Conservation (phyloP, 495 filamentous ascomycete genomes). For the Penicillium flavigenum region DNA sequence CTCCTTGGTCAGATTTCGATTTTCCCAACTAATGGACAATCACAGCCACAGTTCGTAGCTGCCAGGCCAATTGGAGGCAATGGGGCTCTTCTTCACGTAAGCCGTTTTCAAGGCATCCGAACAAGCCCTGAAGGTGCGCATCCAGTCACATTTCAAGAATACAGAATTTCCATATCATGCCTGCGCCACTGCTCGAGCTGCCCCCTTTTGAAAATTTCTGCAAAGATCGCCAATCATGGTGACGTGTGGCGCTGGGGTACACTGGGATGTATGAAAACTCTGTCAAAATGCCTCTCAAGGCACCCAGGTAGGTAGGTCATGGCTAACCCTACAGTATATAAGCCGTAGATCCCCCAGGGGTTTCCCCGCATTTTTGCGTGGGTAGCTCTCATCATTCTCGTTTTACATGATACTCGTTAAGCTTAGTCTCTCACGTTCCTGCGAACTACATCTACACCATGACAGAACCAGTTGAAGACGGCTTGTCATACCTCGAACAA, state of each 20-base stretch:
- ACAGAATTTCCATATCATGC: background rate
- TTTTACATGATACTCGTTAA: background rate
- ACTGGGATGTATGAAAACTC: background rate
- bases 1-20: conserved; percentile 1
- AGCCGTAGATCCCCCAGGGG: background rate
- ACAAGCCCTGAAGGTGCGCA: background rate
- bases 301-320: conserved; percentile 2
- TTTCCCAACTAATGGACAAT: conserved; percentile 4
- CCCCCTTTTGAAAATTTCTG: background rate
- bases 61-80: background rate
- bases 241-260: background rate
- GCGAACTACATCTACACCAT: background rate
- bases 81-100: background rate
- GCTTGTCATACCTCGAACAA: background rate
- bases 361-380: background rate
- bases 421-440: background rate
- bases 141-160: background rate
- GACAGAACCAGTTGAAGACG: background rate
- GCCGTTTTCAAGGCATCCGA: background rate
- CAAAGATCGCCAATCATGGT: background rate
- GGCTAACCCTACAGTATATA: conserved; percentile 1
- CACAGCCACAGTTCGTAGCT: conserved; percentile 1
- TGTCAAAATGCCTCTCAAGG: conserved; percentile 2
- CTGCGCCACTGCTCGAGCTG: background rate
- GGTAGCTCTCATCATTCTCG: background rate